Conservation (phyloP, 306 rosid species). For the Vachellia collinsii region DNA sequence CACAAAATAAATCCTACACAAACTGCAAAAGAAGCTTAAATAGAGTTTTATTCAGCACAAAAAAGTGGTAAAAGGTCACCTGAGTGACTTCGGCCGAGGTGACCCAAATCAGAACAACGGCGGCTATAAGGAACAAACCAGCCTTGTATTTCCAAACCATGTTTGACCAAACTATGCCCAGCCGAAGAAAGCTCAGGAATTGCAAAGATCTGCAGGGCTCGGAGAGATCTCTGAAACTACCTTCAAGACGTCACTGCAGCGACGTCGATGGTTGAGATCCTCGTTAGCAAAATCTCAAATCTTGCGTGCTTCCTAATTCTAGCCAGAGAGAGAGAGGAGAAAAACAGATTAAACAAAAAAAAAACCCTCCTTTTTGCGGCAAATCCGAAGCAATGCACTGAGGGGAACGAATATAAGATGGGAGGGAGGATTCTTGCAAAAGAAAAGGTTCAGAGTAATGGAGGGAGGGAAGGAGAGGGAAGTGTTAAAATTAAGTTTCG, state of each 20-base stretch:
- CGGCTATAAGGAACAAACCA: conserved; percentile 75
- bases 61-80: conserved; percentile 39
- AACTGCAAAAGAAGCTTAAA: not conserved
- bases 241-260: conserved; percentile 25
- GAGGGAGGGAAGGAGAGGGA: conserved; percentile 34
- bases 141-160: conserved; percentile 86
- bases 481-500: conserved; percentile 31
- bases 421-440: conserved; percentile 19
- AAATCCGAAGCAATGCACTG: conserved; percentile 7
- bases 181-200: conserved; percentile 22
- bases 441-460: not conserved
- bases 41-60: not conserved
- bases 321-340: not conserved
- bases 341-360: not conserved
- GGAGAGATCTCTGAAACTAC: conserved; percentile 39
- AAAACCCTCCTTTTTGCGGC: conserved; percentile 27
- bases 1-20: not conserved
- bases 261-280: conserved; percentile 39
- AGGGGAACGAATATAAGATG: not conserved
- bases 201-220: conserved; percentile 35
- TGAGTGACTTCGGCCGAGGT: conserved; percentile 87
- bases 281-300: conserved; percentile 24
- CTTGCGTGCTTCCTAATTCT: not conserved
- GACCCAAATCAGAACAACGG: conserved; percentile 88
- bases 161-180: conserved; percentile 39